Conservation (phyloP, 305 asterid species). For the Fraxinus angustifolia region DNA sequence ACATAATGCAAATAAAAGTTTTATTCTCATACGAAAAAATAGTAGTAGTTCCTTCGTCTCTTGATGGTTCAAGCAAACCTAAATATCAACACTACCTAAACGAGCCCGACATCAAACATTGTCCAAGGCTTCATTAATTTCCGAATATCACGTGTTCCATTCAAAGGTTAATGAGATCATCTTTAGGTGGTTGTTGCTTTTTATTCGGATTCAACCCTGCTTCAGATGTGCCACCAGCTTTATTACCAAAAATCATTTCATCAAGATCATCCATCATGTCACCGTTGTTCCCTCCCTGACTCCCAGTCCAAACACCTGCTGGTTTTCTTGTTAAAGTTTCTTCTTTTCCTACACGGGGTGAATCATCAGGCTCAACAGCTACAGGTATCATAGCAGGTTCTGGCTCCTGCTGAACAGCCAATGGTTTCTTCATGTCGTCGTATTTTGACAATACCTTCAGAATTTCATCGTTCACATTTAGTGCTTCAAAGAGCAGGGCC, state of each 20-base stretch:
- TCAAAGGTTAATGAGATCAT: slow-evolving; percentile 81
- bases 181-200: slow-evolving; percentile 56
- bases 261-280: slow-evolving; percentile 97
- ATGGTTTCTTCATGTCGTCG: slow-evolving; percentile 66
- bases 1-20: neutral
- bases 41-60: neutral
- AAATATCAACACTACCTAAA: slow-evolving; percentile 4
- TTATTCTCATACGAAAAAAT: neutral
- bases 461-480: slow-evolving; percentile 84
- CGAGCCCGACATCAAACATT: slow-evolving; percentile 4
- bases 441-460: slow-evolving; percentile 76
- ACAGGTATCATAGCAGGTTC: slow-evolving; percentile 96
- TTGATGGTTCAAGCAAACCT: neutral
- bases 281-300: slow-evolving; percentile 58
- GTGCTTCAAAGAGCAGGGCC: slow-evolving; percentile 94
- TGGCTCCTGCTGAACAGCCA: slow-evolving; percentile 51
- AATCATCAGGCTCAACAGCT: slow-evolving; percentile 81
- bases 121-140: neutral
- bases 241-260: slow-evolving; percentile 96
- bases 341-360: slow-evolving; percentile 64
- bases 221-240: slow-evolving; percentile 57
- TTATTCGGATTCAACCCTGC: slow-evolving; percentile 53
- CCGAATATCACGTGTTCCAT: neutral
- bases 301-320: slow-evolving; percentile 37
- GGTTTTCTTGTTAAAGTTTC: slow-evolving; percentile 64